Percentiles rank a stretch among this genome's conserved stretches.
These are phyloP conservation scores for Dryas octopetala DNA, from an alignment of 306 rosid genomes.

Conservation along the genomic window DNA sequence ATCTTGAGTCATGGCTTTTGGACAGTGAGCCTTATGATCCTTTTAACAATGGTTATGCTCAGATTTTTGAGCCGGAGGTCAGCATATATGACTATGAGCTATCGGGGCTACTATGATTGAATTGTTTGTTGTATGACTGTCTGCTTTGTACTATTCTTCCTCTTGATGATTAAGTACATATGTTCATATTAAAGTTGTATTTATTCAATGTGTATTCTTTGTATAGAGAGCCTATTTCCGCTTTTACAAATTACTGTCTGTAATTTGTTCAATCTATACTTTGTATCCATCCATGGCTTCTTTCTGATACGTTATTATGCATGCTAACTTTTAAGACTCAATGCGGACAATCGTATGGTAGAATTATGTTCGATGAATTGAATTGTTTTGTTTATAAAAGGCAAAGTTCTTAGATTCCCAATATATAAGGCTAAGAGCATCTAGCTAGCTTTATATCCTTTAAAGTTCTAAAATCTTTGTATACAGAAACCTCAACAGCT, in stretches of 20 bases:
- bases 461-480: no score
- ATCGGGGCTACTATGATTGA: conserved; percentile 24
- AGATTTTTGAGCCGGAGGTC: conserved; percentile 27
- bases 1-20: conserved; percentile 33
- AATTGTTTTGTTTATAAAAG: no score
- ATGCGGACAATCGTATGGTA: not conserved
- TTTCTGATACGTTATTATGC: not conserved
- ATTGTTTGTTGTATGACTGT: not conserved
- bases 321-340: not conserved
- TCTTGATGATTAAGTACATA: not conserved
- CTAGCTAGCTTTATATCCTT: no score
- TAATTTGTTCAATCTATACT: not conserved
- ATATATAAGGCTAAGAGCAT: no score
- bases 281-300: not conserved
- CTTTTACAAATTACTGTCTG: not conserved
- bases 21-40: conserved; percentile 21
- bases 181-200: conserved; percentile 6
- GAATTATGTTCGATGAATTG: not conserved
- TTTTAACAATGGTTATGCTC: conserved; percentile 12
- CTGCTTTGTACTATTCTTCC: conserved; percentile 1
- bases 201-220: not conserved
- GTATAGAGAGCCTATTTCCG: conserved; percentile 6
- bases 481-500: no score
- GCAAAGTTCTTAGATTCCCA: no score
- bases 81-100: conserved; percentile 40